Evolutionary conservation across 306 rosid genomes (phyloP), one percentile per base, ranked within the genome.

Genomic region (Castanea sativa): DNA sequence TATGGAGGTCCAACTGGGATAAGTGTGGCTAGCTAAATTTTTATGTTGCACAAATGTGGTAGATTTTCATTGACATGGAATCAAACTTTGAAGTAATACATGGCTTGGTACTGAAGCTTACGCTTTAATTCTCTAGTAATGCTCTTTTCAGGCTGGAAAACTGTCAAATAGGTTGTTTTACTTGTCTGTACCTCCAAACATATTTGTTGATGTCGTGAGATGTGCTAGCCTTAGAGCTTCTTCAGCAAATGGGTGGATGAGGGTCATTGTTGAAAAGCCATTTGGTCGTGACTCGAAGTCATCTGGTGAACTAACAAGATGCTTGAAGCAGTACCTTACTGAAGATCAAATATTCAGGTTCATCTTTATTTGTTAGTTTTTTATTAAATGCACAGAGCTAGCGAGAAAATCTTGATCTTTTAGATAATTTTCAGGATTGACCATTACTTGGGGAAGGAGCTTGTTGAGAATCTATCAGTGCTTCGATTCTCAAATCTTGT

Each of bases 391-490:
- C 27, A 6, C 55, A 27, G 61, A 85, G 45, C 78, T 58, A 55
- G 75, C 60, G 74, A 78, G 21, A 33, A 78, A 80, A 70, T 15
- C 78, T 79, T 81, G 77, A 51, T 79, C 70, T 74, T 64, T 67
- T 69, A 59, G 71, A 25, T 68, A 52, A 60, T 76, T 73, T 86
- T 64, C 80, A 94, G 99, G 91, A 95, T 95, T 82, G 98, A 95
- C 83, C 99, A 95, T 88, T 93, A 92, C 91, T 90, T 95, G 92
- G 99, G 99, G 19, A 93, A 95, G 90, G 99, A 95, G 89, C 98
- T 95, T 0, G 98, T 95, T 63, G 99, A 95, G 89, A 95, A 95
- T 84, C 96, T 92, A 55, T 95, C 97, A 0, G 98, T 93, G 81
- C 99, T 95, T 89, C 98, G 98, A 76, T 95, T 95, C 90, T 93